Percentiles rank a stretch among this genome's conserved stretches.
Conservation (phyloP, 2,329 filamentous ascomycete species). For the Cercospora janseana region DNA sequence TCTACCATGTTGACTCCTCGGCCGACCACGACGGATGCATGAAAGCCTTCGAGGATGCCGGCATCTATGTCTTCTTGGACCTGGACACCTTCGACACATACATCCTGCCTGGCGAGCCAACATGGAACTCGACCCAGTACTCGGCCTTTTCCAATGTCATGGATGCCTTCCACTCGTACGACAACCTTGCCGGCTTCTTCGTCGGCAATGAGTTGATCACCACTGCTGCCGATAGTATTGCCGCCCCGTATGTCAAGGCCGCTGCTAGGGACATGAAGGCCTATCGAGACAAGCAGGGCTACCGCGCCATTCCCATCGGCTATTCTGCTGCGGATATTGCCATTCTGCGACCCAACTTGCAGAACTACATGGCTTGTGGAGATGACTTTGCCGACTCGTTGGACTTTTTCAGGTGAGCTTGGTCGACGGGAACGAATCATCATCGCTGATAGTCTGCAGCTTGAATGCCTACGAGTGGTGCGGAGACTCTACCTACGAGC, state of each 20-base stretch:
- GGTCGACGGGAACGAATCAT: no score
- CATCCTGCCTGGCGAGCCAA: conserved; percentile 53
- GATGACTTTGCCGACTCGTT: conserved; percentile 65
- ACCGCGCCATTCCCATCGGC: conserved; percentile 78
- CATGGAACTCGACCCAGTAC: conserved; percentile 72
- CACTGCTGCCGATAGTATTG: conserved; percentile 53
- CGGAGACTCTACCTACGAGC: conserved; percentile 30
- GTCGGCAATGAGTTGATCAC: conserved; percentile 85
- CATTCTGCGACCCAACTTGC: conserved; percentile 62
- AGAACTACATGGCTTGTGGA: conserved; percentile 77
- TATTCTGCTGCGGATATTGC: conserved; percentile 87
- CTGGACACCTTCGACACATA: conserved; percentile 72
- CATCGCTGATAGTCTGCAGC: conserved; percentile 32
- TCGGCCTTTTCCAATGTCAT: conserved; percentile 68
- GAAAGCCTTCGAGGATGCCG: conserved; percentile 71
- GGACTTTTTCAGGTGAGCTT: conserved; percentile 66
- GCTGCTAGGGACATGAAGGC: conserved; percentile 74
- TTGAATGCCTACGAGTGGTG: conserved; percentile 62
- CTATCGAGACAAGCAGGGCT: conserved; percentile 71
- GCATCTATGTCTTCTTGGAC: conserved; percentile 82
- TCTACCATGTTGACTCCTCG: conserved; percentile 78
- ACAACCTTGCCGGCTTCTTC: conserved; percentile 81
- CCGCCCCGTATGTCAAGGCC: conserved; percentile 72
- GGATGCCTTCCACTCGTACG: conserved; percentile 72
- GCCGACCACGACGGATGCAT: conserved; percentile 77